Evolutionary conservation across 78 protist genomes (phyloP), one percentile per base, ranked within the genome.

Genomic region (Dictyostelium intermedium): DNA sequence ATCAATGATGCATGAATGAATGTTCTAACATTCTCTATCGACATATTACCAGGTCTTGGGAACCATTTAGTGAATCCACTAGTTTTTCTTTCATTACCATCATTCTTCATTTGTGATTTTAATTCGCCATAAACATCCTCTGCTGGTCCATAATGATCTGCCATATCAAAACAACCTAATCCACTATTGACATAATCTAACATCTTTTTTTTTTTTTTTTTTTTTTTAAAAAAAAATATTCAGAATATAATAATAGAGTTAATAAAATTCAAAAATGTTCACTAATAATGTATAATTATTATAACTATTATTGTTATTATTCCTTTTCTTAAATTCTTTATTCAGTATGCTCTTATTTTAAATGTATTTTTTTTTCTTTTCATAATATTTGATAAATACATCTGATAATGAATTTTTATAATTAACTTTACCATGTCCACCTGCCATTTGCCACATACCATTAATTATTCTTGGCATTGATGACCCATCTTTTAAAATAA

Each of bases 341-440:
- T n/a, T n/a, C n/a, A n/a, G n/a, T n/a, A n/a, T n/a, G n/a, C n/a
- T n/a, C n/a, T n/a, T n/a, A n/a, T n/a, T n/a, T n/a, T n/a, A n/a
- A n/a, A n/a, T n/a, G n/a, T n/a, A n/a, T 63, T 25, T 50, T 50
- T 63, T 25, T 63, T 25, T 63, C 9, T 63, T 25, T 63, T 63
- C 7, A 11, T n/a, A n/a, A 25, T 63, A 32, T 32, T 70, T 32
- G 8, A 27, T 25, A 53, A 45, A 39, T 79, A 89, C 93, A 89
- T 89, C 93, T 35, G 56, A 41, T 27, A 89, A 69, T 13, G 93
- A 78, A 89, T 89, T 25, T 83, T 89, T 89, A 11, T 45, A 69
- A 69, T 89, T 89, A 6, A 89, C 72, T 63, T 89, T 89, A 30
- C 93, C 93, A 89, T 89, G 93, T 1, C 93, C 93, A 80, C 93